phyloP scores from a whole-genome alignment of 1,139 yeast species.

The Geotrichum klebahnii region DNA sequence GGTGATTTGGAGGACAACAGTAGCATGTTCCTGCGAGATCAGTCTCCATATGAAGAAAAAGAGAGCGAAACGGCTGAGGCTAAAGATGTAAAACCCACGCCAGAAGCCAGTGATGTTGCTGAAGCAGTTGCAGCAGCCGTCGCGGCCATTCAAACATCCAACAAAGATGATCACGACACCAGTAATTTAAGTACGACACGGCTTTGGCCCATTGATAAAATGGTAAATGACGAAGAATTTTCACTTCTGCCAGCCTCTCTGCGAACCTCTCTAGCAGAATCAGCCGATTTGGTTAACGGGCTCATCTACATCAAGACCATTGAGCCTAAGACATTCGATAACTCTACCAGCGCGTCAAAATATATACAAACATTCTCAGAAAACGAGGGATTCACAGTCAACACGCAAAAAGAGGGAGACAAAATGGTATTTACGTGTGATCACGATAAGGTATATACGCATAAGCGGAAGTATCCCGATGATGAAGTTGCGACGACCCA shows the following conservation, averaged over 20 bases:
- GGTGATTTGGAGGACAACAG: conserved; percentile 8
- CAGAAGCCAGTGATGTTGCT: conserved; percentile 9
- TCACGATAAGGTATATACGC: conserved; percentile 9
- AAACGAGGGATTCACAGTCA: conserved; percentile 18
- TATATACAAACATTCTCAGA: conserved; percentile 12
- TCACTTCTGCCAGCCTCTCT: conserved; percentile 11
- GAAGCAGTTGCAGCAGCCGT: conserved; percentile 21
- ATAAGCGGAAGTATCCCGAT: conserved; percentile 7
- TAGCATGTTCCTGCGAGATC: conserved; percentile 9
- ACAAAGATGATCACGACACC: background rate
- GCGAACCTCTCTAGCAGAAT: conserved; percentile 14
- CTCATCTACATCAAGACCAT: conserved; percentile 17
- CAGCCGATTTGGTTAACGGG: conserved; percentile 20
- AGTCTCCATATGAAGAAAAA: conserved; percentile 9
- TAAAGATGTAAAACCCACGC: background rate
- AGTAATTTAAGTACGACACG: background rate
- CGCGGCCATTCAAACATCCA: conserved; percentile 12
- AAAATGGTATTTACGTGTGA: conserved; percentile 5
- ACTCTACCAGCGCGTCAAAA: conserved; percentile 1
- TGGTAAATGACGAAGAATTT: conserved; percentile 13
- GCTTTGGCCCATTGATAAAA: conserved; percentile 21
- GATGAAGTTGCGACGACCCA: conserved; percentile 1
- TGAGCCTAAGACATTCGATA: conserved; percentile 9
- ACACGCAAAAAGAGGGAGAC: background rate
- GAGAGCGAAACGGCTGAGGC: background rate